Evolutionary conservation across 1,284 basidiomycete genomes (phyloP), one percentile per base, ranked within the genome.

Genomic region (Xerocomus minutiporus): DNA sequence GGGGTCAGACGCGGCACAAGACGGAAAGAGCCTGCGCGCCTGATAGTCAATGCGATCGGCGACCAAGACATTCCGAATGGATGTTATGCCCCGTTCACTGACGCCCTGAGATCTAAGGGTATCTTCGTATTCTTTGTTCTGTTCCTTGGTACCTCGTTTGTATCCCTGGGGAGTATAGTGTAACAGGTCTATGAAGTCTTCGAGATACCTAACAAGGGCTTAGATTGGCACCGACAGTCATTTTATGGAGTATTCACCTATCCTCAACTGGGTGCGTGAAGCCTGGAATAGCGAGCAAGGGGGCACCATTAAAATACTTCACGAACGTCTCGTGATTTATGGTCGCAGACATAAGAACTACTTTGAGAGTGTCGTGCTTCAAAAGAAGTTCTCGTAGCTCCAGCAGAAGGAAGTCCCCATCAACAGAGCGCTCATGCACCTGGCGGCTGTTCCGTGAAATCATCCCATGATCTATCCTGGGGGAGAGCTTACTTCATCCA

Each of bases 401-500:
- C n/a, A 97, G 80, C 1, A 97, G 78, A 40, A 97, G 73, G 60
- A 97, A 87, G 69, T 97, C 94, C 12, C 89, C 86, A 62, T 97
- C 93, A 9, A 94, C 82, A 13, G 91, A 92, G 48, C 93, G 82
- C 72, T 96, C 93, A 65, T 96, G 93, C 31, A 93, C 91, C 85
- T 89, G 32, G 2, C 7, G 6, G 9, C 25, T 20, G 45, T 46
- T 39, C 38, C 40, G 46, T 49, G 36, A 64, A 43, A 44, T n/a
- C 20, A 23, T 26, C 28, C 26, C 32, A 36, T 41, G 38, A 2
- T 39, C 8, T 26, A 23, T 53, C 29, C 17, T 26, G 32, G 17
- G 25, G 11, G 15, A 20, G 11, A 32, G 29, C 54, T 38, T 57
- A 90, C 91, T 77, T 97, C 94, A 63, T 97, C 95, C 12, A 97